Conservation (phyloP, 2,329 filamentous ascomycete species). For the Metarhizium sp. region DNA sequence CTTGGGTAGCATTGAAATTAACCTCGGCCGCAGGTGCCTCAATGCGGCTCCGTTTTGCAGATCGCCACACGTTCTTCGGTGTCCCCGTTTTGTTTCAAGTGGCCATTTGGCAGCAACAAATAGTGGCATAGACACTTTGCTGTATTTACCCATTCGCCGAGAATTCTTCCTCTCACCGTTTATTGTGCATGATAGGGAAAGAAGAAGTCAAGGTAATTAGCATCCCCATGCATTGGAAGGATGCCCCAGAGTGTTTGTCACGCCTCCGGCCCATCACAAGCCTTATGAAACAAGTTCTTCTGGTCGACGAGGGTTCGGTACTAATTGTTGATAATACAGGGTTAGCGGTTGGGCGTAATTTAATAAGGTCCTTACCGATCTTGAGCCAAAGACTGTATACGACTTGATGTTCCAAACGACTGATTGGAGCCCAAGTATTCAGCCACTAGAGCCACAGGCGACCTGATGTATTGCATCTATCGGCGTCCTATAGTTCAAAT, state of each 20-base stretch:
- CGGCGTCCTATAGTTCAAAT: too few species aligned
- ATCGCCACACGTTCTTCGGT: background rate
- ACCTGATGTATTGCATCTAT: too few species aligned
- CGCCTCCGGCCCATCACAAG: background rate
- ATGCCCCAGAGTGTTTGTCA: background rate
- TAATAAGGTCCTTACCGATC: too few species aligned
- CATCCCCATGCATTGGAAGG: background rate
- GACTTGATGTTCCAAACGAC: too few species aligned
- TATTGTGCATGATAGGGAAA: background rate
- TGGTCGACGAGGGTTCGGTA: background rate
- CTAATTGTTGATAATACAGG: too few species aligned
- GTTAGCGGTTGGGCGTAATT: too few species aligned
- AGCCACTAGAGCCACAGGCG: too few species aligned
- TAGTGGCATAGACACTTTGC: background rate
- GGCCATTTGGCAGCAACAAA: background rate
- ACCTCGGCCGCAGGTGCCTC: background rate
- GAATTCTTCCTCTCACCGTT: background rate
- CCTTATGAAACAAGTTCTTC: background rate
- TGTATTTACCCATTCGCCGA: background rate
- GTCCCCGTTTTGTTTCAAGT: background rate
- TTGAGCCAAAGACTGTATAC: too few species aligned
- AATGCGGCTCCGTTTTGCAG: background rate
- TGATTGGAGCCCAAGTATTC: too few species aligned
- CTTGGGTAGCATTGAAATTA: background rate
- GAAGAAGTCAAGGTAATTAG: background rate